Evolutionary conservation across 2,329 filamentous ascomycete species (phyloP).

Genomic region (Fusarium sp.): DNA sequence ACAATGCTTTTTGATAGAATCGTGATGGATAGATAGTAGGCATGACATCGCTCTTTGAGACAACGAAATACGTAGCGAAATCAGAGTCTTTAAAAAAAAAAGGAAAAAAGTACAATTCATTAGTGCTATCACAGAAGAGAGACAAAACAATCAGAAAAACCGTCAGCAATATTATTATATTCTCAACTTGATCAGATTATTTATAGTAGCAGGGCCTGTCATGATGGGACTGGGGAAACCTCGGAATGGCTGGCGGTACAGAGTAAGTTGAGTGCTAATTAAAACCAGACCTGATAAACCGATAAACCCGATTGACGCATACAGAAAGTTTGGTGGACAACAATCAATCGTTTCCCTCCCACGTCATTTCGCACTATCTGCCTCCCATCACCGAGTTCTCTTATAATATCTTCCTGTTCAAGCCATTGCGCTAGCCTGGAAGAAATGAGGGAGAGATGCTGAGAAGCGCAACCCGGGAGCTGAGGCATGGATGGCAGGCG

Average conservation of each 20-base stretch:
- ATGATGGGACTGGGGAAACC: not conserved
- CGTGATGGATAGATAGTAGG: not conserved
- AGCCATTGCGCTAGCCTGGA: slow-evolving; percentile 14
- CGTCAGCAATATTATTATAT: not conserved
- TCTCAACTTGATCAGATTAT: not conserved
- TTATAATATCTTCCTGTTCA: not conserved
- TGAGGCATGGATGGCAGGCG: slow-evolving; percentile 47
- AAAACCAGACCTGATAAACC: slow-evolving; percentile 18
- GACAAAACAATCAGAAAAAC: not conserved
- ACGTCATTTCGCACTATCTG: not conserved
- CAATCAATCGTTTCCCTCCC: not conserved
- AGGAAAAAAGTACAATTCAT: not conserved
- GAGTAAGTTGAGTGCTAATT: not conserved
- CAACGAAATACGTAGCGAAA: not conserved
- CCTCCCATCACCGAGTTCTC: not conserved
- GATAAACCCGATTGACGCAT: slow-evolving; percentile 45
- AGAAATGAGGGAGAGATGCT: slow-evolving; percentile 54
- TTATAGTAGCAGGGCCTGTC: not conserved
- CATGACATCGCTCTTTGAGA: not conserved
- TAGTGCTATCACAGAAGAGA: not conserved
- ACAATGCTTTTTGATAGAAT: slow-evolving; percentile 1
- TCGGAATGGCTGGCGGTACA: slow-evolving; percentile 11
- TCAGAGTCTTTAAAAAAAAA: not conserved
- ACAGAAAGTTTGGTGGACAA: slow-evolving; percentile 22
- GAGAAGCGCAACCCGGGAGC: slow-evolving; percentile 50